These are phyloP conservation scores for Carex sylvatica DNA, from an alignment of 202 grass and related monocot genomes.

Conservation along the genomic window DNA sequence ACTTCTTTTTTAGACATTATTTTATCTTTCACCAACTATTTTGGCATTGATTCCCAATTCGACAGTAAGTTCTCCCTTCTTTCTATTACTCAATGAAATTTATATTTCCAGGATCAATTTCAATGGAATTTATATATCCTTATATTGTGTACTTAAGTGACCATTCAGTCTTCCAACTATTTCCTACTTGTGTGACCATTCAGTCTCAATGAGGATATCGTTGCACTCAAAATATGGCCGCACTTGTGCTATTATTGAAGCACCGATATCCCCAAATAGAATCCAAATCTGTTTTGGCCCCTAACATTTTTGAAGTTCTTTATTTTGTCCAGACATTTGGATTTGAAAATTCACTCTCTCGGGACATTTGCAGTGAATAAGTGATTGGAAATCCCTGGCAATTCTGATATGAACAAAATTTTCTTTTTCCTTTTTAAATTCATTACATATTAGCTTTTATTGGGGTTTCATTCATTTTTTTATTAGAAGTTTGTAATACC, in stretches of 20 bases:
- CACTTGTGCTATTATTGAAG: background rate
- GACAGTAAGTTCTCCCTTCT: conserved; percentile 64
- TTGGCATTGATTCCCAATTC: conserved; percentile 90
- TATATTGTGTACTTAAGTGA: background rate
- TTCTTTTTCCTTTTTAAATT: no score
- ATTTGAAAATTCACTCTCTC: background rate
- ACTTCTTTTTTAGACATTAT: background rate
- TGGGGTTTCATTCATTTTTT: background rate
- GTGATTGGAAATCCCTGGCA: background rate
- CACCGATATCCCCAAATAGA: background rate
- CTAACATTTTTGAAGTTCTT: background rate
- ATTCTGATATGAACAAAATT: background rate
- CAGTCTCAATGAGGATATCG: background rate
- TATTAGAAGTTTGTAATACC: background rate
- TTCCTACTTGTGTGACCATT: background rate
- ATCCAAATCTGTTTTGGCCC: background rate
- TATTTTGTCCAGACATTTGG: background rate
- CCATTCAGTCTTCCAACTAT: background rate
- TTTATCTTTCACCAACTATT: conserved; percentile 60
- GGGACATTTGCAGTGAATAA: background rate
- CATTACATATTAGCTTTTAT: background rate
- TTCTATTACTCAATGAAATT: background rate
- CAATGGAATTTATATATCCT: background rate
- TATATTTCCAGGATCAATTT: conserved; percentile 24
- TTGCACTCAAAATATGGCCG: background rate